Evolutionary conservation across 2,329 filamentous ascomycete species (phyloP).

Genomic region (Fusarium nygamai): DNA sequence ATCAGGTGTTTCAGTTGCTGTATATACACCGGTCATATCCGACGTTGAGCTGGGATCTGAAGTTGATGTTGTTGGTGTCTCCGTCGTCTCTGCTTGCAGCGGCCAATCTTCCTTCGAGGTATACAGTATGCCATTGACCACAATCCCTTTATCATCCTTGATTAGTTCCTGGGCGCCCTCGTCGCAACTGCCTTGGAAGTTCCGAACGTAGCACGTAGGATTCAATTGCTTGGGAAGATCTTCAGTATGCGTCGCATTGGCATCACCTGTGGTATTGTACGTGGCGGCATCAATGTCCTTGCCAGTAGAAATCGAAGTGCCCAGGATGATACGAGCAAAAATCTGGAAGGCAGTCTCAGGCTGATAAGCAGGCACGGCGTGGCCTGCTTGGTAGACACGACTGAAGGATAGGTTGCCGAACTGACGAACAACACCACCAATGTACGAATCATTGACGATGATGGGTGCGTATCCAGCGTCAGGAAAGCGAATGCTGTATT

Average conservation of each 20-base stretch:
- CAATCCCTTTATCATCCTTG: conserved; percentile 62
- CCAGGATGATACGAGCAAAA: conserved; percentile 68
- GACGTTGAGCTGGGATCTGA: conserved; percentile 30
- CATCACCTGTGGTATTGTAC: conserved; percentile 67
- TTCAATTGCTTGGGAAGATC: conserved; percentile 58
- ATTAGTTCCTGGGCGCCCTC: conserved; percentile 58
- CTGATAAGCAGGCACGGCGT: conserved; percentile 70
- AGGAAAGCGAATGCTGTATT: conserved; percentile 66
- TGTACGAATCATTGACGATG: conserved; percentile 72
- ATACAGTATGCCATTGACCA: conserved; percentile 70
- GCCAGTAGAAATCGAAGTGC: conserved; percentile 66
- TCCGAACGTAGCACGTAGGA: conserved; percentile 70
- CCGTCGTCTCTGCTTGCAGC: conserved; percentile 43
- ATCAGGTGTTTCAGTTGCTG: conserved; percentile 49
- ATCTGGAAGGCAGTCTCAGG: conserved; percentile 68
- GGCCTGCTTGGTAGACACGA: conserved; percentile 73
- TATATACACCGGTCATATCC: conserved; percentile 47
- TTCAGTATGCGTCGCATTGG: conserved; percentile 66
- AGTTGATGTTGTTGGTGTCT: conserved; percentile 36
- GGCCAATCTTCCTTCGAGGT: conserved; percentile 54
- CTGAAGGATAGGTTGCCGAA: conserved; percentile 78
- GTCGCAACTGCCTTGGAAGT: conserved; percentile 60
- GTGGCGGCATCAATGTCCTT: conserved; percentile 59
- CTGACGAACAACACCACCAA: conserved; percentile 78
- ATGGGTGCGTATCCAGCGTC: conserved; percentile 78